Base-by-base conservation (phyloP, 352 stramenopile genomes). In the Phytophthora podocarpi region DNA sequence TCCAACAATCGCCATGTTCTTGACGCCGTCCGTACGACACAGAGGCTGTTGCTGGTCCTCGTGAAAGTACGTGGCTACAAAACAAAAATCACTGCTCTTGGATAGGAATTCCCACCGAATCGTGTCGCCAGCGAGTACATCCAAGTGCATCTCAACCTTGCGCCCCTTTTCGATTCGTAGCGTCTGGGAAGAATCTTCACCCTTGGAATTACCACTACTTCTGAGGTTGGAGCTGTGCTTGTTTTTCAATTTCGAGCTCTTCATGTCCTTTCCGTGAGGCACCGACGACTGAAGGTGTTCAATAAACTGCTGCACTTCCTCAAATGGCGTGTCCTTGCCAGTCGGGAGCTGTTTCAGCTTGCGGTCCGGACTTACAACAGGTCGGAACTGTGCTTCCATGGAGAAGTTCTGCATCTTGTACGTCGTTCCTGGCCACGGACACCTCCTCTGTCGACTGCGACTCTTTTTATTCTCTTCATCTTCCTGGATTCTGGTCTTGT, bases 101-200 rank as follows among this genome's bases (percentile, higher is more conserved):
- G 74, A 78, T 15, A 64, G 55, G 26, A 89, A 92, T 11, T 78
- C 58, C 85, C 85, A 94, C 15, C 65, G 54, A 42, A 94, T 75
- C 4, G 69, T 71, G 46, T 94, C 85, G 1, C 82, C 80, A 0
- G 77, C 70, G 6, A 78, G 68, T 8, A 94, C 82, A 43, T 94
- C 81, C 26, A 94, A 58, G 59, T 94, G 85, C 85, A 94, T 94
- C 46, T 94, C 82, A 40, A 90, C 67, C 24, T 78, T 87, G 10
- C 85, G 78, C 5, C 80, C 80, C 18, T 90, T 90, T 0, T 82
- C 49, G 9, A 92, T 31, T 0, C 62, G 72, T 43, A 89, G 39
- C 2, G 74, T 63, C 26, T 76, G 75, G 7, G 53, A 12, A 2
- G 36, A 24, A 5, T 52, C 59, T 0, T 64, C 70, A 50, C 47